These are phyloP conservation scores for Suhomyces taliae DNA, from an alignment of 1,139 yeast species.

Conservation along the genomic window DNA sequence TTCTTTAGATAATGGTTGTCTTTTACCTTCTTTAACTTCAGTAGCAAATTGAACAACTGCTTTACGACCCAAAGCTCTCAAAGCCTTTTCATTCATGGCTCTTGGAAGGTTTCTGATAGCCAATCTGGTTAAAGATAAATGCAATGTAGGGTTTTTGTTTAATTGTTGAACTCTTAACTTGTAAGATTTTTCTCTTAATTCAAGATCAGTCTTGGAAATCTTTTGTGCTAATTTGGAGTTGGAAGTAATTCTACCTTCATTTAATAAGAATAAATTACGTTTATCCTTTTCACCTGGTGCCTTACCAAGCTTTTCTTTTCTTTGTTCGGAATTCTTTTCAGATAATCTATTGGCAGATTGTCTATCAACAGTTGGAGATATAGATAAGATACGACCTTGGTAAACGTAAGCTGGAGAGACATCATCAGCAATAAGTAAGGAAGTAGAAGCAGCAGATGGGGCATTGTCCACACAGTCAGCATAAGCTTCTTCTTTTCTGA, in stretches of 20 bases:
- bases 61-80: constrained; percentile 90
- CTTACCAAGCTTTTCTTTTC: constrained; percentile 78
- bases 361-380: constrained; percentile 84
- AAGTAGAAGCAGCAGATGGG: constrained; percentile 73
- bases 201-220: constrained; percentile 73
- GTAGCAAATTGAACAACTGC: constrained; percentile 96
- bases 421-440: constrained; percentile 87
- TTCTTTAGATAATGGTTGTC: constrained; percentile 89
- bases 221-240: constrained; percentile 76
- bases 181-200: constrained; percentile 85
- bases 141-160: constrained; percentile 86
- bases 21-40: constrained; percentile 69
- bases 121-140: constrained; percentile 86
- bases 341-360: constrained; percentile 78
- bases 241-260: constrained; percentile 89
- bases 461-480: constrained; percentile 72
- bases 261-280: constrained; percentile 79
- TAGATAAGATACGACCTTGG: constrained; percentile 86
- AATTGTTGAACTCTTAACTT: constrained; percentile 86
- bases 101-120: constrained; percentile 94
- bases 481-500: constrained; percentile 60
- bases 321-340: constrained; percentile 68
- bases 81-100: constrained; percentile 82
- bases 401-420: constrained; percentile 85
- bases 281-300: constrained; percentile 78